Base-by-base conservation (phyloP, 1,284 basidiomycete genomes). In the Volvariella surrecta region DNA sequence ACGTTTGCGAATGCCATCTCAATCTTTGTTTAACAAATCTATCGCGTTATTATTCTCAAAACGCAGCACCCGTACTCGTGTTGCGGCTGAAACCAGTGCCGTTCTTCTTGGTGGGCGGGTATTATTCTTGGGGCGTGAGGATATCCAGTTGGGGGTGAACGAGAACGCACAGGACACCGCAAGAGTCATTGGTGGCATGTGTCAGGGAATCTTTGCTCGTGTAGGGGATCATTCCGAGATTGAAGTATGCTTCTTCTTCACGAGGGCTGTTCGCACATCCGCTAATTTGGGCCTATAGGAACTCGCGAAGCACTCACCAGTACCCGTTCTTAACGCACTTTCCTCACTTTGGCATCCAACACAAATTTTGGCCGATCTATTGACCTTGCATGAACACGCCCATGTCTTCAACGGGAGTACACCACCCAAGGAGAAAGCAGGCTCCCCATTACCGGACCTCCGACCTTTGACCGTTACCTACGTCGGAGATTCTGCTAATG, bases 131-230 rank as follows among this genome's bases (percentile, higher is more conserved):
- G 90, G 93, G 2, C 70, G 69, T 34, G 81, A 86, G 1, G 95
- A 99, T 60, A 96, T 98, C 47, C 95, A 99, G 58, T 71, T 99
- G 22, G 95, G 95, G 43, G 94, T 98, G 24, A 99, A 98, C 62
- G 95, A 99, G 73, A 82, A 70, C 34, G 61, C 83, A 15, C 72
- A 86, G 40, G 96, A 99, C 66, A 83, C 89, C 0, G 86, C 90
- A 10, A 74, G 86, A 15, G 89, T 99, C 11, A 77, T 96, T 49
- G 84, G 89, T 15, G 89, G 89, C 13, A 97, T 99, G 94, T 88
- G 85, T 45, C 86, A 98, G 62, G 96, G 95, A 15, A 91, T 99
- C 52, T 97, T 99, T 68, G 96, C 95, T 16, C 83, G 96, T 39
- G 95, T 99, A 1, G 90, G 88, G 4, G 85, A 77, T 9, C 95